Conservation (phyloP, 257 asterid genomes). For the Solanum etuberosum region DNA sequence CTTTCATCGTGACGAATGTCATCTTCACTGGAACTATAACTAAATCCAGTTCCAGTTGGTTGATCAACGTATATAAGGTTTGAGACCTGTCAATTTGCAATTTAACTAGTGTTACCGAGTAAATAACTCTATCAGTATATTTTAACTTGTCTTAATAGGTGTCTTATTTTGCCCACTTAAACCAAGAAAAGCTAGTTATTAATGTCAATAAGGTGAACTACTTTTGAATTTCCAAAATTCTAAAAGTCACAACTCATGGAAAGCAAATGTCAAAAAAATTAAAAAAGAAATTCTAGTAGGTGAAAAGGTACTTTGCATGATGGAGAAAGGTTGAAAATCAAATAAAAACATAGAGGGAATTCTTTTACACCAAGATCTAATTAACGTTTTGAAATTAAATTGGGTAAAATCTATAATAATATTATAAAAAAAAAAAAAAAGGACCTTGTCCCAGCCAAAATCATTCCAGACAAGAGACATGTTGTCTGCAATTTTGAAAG, state of each 20-base stretch:
- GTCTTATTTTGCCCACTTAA: neutral
- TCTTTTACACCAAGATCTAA: neutral
- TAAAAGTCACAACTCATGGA: neutral
- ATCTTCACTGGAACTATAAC: slow-evolving; percentile 27
- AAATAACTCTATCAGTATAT: neutral
- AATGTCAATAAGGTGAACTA: neutral
- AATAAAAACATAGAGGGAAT: neutral
- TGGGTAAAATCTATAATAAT: neutral
- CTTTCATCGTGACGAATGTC: slow-evolving; percentile 38
- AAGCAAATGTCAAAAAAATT: neutral
- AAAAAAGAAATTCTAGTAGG: neutral
- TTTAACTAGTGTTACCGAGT: neutral
- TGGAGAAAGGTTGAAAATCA: neutral
- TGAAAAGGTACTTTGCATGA: neutral
- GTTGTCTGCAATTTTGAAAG: slow-evolving; percentile 40
- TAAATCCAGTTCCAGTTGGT: slow-evolving; percentile 59
- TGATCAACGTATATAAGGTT: slow-evolving; percentile 49
- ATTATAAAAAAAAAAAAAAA: neutral
- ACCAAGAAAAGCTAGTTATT: neutral
- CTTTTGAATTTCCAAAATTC: neutral
- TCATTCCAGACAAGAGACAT: slow-evolving; percentile 59
- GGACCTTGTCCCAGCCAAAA: slow-evolving; percentile 83
- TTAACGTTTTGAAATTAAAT: neutral
- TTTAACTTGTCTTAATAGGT: neutral
- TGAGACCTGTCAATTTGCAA: slow-evolving; percentile 26